These are phyloP conservation scores for Alternaria atra DNA, from an alignment of 2,329 filamentous ascomycete species.

Conservation along the genomic window DNA sequence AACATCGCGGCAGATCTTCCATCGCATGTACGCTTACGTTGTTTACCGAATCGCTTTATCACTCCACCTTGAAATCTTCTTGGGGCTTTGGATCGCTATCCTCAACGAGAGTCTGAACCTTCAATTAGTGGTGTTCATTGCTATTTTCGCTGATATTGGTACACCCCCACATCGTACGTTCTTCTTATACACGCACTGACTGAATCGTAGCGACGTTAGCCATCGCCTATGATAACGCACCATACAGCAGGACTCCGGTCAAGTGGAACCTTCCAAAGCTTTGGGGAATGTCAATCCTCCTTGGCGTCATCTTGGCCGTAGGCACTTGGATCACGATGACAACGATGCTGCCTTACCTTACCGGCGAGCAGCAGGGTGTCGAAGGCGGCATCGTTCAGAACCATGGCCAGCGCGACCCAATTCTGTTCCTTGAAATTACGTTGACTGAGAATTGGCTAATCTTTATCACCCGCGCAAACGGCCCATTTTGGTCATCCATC, in stretches of 20 bases:
- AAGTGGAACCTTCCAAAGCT: slow-evolving; percentile 96
- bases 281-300: slow-evolving; percentile 89
- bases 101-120: slow-evolving; percentile 86
- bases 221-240: slow-evolving; percentile 93
- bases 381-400: slow-evolving; percentile 89
- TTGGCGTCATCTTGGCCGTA: slow-evolving; percentile 80
- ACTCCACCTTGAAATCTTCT: slow-evolving; percentile 89
- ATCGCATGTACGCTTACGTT: slow-evolving; percentile 96
- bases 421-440: slow-evolving; percentile 89
- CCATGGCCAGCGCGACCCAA: slow-evolving; percentile 80
- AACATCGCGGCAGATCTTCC: slow-evolving; percentile 93
- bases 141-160: slow-evolving; percentile 87
- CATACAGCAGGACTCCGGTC: slow-evolving; percentile 83
- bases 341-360: slow-evolving; percentile 72
- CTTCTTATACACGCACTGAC: background rate
- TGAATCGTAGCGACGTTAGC: slow-evolving; percentile 73
- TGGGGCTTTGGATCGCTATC: slow-evolving; percentile 90
- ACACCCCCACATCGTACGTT: background rate
- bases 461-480: slow-evolving; percentile 93
- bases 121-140: slow-evolving; percentile 89
- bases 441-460: slow-evolving; percentile 96
- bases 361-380: slow-evolving; percentile 59
- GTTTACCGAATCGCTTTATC: slow-evolving; percentile 94
- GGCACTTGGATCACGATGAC: slow-evolving; percentile 91
- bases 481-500: slow-evolving; percentile 89